Percentiles rank a stretch among this genome's conserved stretches.
Conservation (phyloP, 176 grass and related monocot species). For the Pharus latifolius region DNA sequence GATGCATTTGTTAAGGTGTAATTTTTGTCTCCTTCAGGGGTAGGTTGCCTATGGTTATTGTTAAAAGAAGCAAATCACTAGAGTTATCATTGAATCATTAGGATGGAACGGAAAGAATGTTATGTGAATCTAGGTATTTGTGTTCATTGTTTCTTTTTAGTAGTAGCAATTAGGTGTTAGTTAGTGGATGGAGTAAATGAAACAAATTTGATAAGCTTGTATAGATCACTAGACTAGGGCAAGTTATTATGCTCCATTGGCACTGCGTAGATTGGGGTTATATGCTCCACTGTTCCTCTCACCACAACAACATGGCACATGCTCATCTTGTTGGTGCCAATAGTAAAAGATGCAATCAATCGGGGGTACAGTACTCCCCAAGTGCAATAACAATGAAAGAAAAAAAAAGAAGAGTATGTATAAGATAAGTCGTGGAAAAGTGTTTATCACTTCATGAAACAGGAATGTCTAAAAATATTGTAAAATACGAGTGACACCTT, state of each 20-base stretch:
- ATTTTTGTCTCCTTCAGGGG: not conserved
- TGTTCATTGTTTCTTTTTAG: too few relatives aligned
- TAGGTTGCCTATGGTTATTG: not conserved
- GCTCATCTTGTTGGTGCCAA: slow-evolving; percentile 5
- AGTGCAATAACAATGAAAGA: not conserved
- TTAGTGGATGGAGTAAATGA: not conserved
- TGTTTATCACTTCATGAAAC: not conserved
- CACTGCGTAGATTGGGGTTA: not conserved
- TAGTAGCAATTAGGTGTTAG: too few relatives aligned
- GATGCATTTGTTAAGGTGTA: not conserved
- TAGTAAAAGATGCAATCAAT: slow-evolving; percentile 2
- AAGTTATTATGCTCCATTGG: not conserved
- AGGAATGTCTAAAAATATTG: not conserved
- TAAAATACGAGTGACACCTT: too few relatives aligned
- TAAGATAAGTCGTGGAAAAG: too few relatives aligned
- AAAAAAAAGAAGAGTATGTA: too few relatives aligned
- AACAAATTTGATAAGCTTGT: too few relatives aligned
- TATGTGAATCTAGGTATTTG: slow-evolving; percentile 6
- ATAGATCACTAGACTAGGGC: not conserved
- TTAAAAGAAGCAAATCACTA: not conserved
- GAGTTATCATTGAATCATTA: not conserved
- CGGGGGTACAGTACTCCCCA: not conserved
- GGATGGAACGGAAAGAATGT: not conserved
- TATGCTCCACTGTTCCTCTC: slow-evolving; percentile 8
- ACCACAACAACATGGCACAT: slow-evolving; percentile 31